Conservation (phyloP, 768 basidiomycete genomes). For the Sporobolomyces pararoseus region DNA sequence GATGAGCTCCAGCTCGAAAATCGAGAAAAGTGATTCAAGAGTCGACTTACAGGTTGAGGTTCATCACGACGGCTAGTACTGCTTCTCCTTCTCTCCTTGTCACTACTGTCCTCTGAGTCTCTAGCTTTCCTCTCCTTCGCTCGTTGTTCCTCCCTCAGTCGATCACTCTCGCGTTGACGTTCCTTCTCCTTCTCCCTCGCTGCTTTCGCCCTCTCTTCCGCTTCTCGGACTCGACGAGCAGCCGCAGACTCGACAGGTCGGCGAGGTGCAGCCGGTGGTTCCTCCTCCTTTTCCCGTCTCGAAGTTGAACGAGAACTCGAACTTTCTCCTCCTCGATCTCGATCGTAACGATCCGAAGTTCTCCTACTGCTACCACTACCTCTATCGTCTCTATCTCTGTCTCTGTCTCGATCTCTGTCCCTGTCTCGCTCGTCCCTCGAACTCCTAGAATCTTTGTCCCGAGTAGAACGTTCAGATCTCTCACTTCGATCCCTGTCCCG, state of each 20-base stretch:
- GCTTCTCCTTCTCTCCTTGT: constrained; percentile 2
- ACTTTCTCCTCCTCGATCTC: not conserved
- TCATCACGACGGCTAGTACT: not conserved
- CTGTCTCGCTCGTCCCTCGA: constrained; percentile 7
- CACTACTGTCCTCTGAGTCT: constrained; percentile 7
- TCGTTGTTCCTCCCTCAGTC: constrained; percentile 11
- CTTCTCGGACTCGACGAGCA: constrained; percentile 4
- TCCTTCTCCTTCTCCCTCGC: constrained; percentile 31
- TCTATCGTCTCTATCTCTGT: constrained; percentile 7
- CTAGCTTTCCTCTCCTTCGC: not conserved
- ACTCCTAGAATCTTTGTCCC: constrained; percentile 1
- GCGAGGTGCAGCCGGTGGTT: not conserved
- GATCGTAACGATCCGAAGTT: constrained; percentile 9
- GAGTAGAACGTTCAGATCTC: not conserved
- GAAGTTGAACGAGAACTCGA: not conserved
- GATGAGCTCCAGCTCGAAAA: too few species aligned
- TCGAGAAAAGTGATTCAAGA: not conserved
- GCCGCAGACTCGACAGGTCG: not conserved
- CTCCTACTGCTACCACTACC: constrained; percentile 1
- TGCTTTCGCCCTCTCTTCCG: constrained; percentile 10
- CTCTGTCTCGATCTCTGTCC: constrained; percentile 10
- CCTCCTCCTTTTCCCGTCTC: constrained; percentile 11
- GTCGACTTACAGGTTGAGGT: not conserved
- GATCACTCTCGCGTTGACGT: constrained; percentile 14
- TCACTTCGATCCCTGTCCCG: constrained; percentile 7